These are phyloP conservation scores for Neurospora sp. DNA, from an alignment of 495 filamentous ascomycete species.

Conservation along the genomic window DNA sequence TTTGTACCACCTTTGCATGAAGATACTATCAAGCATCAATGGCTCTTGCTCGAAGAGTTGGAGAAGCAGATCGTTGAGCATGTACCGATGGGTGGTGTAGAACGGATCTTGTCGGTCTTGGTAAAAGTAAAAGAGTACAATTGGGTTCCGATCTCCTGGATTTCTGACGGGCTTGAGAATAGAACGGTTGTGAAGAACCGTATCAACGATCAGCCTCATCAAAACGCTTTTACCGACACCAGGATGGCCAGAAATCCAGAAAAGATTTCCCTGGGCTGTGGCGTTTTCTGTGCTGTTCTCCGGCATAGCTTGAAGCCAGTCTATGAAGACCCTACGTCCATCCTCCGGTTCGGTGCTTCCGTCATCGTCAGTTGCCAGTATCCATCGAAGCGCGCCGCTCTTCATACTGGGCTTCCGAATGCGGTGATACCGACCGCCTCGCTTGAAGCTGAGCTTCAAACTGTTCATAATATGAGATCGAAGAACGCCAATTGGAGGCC, in stretches of 20 bases:
- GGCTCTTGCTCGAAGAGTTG: background rate
- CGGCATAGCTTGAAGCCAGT: background rate
- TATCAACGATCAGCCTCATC: background rate
- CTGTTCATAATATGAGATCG: background rate
- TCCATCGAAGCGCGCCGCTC: background rate
- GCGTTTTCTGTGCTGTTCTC: background rate
- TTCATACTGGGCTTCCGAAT: background rate
- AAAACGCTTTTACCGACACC: background rate
- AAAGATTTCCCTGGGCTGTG: background rate
- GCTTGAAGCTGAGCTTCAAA: background rate
- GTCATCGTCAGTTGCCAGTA: background rate
- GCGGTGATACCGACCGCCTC: background rate
- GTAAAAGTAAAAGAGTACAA: background rate
- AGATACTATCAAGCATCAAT: background rate
- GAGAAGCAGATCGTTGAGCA: background rate
- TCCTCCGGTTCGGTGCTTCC: background rate
- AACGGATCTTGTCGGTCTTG: background rate
- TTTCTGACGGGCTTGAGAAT: background rate
- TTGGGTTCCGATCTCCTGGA: background rate
- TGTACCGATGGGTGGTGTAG: background rate
- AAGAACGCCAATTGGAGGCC: background rate
- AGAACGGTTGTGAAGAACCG: background rate
- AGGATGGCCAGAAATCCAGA: background rate
- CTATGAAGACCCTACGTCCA: background rate
- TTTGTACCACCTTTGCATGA: background rate